Percentiles rank a stretch among this genome's conserved stretches.
phyloP scores from a whole-genome alignment of 2,329 filamentous ascomycete species.

The Calonectria pseudoreteaudii region DNA sequence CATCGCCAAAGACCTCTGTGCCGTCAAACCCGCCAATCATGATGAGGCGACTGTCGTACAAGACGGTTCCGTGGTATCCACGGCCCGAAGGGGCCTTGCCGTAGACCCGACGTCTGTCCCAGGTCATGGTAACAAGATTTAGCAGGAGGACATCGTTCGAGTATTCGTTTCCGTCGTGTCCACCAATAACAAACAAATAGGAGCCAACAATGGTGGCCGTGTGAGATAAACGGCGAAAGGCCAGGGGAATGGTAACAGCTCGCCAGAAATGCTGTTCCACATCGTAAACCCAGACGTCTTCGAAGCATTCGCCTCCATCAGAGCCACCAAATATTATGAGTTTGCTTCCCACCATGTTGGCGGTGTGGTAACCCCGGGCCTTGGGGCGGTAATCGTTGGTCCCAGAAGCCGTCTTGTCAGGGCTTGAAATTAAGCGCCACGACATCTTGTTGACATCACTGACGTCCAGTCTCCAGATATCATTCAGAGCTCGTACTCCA shows the following conservation, averaged over 20 bases:
- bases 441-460: conserved; percentile 75
- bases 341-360: conserved; percentile 79
- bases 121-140: conserved; percentile 80
- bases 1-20: conserved; percentile 75
- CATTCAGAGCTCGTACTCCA: conserved; percentile 76
- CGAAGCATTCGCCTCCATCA: conserved; percentile 78
- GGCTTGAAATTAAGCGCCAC: conserved; percentile 72
- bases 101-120: conserved; percentile 75
- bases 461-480: conserved; percentile 79
- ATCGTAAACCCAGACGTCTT: conserved; percentile 80
- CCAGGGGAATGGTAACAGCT: conserved; percentile 67
- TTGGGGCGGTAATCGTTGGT: conserved; percentile 63
- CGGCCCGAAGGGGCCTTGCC: conserved; percentile 71
- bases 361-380: conserved; percentile 77
- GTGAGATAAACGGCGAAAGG: conserved; percentile 75
- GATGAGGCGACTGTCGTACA: conserved; percentile 74
- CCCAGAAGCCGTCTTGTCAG: conserved; percentile 50
- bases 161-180: conserved; percentile 78
- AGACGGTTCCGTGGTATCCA: conserved; percentile 75
- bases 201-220: conserved; percentile 77
- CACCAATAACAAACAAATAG: conserved; percentile 77
- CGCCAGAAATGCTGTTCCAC: conserved; percentile 72
- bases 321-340: conserved; percentile 79
- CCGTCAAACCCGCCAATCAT: conserved; percentile 77
- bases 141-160: conserved; percentile 76